A percentile compares a stretch with the other conserved stretches of the same genome.
Evolutionary conservation across 805 yeast genomes (phyloP).

Genomic region (Ogataea paradorogensis): DNA sequence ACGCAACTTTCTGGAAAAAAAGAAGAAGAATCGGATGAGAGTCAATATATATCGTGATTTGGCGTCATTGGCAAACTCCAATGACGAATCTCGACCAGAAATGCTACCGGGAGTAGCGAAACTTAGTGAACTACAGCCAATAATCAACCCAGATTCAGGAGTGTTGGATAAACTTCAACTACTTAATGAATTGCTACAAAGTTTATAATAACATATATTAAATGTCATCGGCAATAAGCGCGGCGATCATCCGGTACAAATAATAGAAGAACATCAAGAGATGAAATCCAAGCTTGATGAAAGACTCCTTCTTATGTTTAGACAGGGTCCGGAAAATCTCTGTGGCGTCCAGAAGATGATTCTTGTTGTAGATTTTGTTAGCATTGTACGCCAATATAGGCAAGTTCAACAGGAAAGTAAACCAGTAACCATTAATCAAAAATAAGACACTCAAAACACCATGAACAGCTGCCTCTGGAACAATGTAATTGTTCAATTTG

Average conservation of each 20-base stretch:
- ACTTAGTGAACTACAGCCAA: constrained; percentile 15
- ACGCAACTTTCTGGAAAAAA: constrained; percentile 10
- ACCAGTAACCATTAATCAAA: constrained; percentile 89
- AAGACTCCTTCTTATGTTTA: constrained; percentile 89
- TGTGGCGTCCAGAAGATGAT: constrained; percentile 91
- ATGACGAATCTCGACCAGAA: background rate
- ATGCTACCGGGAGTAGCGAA: constrained; percentile 4
- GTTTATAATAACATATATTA: constrained; percentile 14
- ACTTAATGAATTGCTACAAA: constrained; percentile 27
- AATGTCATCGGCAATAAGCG: constrained; percentile 70
- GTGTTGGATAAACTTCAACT: constrained; percentile 27
- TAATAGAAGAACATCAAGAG: constrained; percentile 91
- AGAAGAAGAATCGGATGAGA: constrained; percentile 16
- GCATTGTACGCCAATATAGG: constrained; percentile 84
- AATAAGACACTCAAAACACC: constrained; percentile 66
- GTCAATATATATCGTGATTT: constrained; percentile 8
- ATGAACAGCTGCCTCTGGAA: constrained; percentile 88
- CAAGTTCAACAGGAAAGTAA: constrained; percentile 74
- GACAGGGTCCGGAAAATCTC: constrained; percentile 93
- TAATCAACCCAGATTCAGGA: constrained; percentile 26
- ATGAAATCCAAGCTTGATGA: constrained; percentile 87
- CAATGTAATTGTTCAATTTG: constrained; percentile 80
- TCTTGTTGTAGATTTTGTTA: constrained; percentile 73
- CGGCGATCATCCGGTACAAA: constrained; percentile 93
- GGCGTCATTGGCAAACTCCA: background rate